A percentile compares a stretch with the other conserved stretches of the same genome.
phyloP scores from a whole-genome alignment of 176 grass and related monocot species.

The Avena atlantica region DNA sequence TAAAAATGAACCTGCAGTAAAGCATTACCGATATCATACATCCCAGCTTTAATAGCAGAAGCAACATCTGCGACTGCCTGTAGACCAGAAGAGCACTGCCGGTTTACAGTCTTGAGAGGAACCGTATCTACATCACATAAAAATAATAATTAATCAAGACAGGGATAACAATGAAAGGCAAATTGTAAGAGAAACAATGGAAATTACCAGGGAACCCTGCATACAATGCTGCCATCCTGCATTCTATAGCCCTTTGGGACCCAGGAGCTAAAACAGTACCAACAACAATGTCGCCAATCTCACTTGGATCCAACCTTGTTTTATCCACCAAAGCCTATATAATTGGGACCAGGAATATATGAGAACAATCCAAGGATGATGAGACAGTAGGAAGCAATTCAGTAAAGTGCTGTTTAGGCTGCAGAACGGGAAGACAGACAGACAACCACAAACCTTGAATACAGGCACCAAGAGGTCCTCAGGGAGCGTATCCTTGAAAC shows the following conservation, averaged over 20 bases:
- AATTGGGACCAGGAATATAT: conserved; percentile 18
- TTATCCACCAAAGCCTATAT: conserved; percentile 83
- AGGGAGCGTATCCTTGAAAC: conserved; percentile 86
- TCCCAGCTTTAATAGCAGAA: conserved; percentile 74
- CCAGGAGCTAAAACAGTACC: conserved; percentile 93
- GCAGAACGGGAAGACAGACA: not conserved
- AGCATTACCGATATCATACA: conserved; percentile 82
- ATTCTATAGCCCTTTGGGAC: conserved; percentile 90
- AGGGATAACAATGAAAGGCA: not conserved
- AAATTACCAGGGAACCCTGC: conserved; percentile 83
- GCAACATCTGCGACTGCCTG: conserved; percentile 96
- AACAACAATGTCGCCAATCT: conserved; percentile 94
- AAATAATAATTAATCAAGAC: conserved; percentile 28
- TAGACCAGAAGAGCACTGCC: conserved; percentile 94
- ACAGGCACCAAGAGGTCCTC: conserved; percentile 85
- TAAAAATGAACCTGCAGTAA: conserved; percentile 14
- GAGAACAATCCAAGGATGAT: conserved; percentile 17
- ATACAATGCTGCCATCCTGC: conserved; percentile 88
- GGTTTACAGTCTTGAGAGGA: conserved; percentile 91
- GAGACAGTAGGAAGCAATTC: not conserved
- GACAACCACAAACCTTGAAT: conserved; percentile 65
- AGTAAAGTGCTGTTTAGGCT: not conserved
- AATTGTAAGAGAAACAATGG: not conserved
- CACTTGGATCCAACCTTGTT: conserved; percentile 77
- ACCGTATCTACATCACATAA: conserved; percentile 68